Base-by-base conservation (phyloP, 2,329 filamentous ascomycete species). In the Pestalotiopsis sp. region DNA sequence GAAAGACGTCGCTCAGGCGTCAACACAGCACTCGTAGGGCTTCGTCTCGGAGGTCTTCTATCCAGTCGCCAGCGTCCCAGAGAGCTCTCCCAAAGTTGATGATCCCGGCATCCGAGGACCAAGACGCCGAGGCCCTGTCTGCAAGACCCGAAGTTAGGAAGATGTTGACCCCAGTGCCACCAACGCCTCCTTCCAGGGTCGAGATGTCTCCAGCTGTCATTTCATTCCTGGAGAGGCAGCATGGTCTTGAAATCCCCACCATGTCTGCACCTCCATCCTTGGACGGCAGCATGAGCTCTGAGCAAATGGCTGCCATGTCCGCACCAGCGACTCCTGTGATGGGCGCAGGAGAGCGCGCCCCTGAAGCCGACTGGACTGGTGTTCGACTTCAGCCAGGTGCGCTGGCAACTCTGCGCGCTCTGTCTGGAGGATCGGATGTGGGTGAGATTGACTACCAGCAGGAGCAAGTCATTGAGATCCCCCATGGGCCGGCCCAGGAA, bases 261-360 rank as follows among this genome's bases (percentile, higher is more conserved):
- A 87, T 89, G 38, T 94, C 93, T 66, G 91, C 93, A 5, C 91
- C 94, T 4, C 95, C 95, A 3, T 98, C 95, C 4, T 84, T 97
- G 3, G 94, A 97, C 80, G 94, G 94, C 24, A 97, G 94, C 79
- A 82, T 96, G 74, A 92, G 90, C 9, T 97, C 94, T 2, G 94
- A 98, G 76, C 94, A 97, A 77, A 87, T 97, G 78, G 93, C 94
- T 1, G 87, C 86, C 65, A 86, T 94, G 78, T 97, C 94, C 75
- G 93, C 93, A 62, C 94, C 95, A 4, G 89, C 92, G 11, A 98
- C 94, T 0, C 94, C 94, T 14, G 86, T 95, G 69, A 85, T 93
- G 71, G 88, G 85, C 17, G 82, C 84, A 67, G 81, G 84, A 24
- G 84, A 88, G 38, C 82, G 83, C 10, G 82, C 85, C 44, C 81